Percentiles rank a stretch among this genome's conserved stretches.
Conservation (phyloP, 1,284 basidiomycete species). For the Taiwanofungus camphoratus region DNA sequence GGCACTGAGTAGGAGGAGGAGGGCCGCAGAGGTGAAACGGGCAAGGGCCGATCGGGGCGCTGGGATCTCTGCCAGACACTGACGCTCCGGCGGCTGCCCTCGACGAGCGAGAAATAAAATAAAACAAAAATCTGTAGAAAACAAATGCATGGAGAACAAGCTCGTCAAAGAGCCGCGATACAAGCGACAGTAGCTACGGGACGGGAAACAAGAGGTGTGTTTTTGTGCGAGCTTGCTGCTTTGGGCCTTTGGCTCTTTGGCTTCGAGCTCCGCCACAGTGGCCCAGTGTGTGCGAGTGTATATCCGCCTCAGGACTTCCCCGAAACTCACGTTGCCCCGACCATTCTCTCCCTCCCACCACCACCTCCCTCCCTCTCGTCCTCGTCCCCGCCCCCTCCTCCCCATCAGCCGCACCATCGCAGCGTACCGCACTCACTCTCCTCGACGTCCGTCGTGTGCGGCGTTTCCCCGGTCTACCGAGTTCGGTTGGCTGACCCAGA, state of each 20-base stretch:
- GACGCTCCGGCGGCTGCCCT: too few relatives aligned
- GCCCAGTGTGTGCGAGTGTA: constrained; percentile 23
- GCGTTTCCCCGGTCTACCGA: constrained; percentile 8
- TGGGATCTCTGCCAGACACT: too few relatives aligned
- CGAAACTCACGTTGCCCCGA: constrained; percentile 24
- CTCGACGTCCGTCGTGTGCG: constrained; percentile 8
- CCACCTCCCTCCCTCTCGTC: constrained; percentile 20
- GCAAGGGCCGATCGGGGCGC: too few relatives aligned
- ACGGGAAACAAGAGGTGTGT: too few relatives aligned
- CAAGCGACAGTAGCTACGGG: too few relatives aligned
- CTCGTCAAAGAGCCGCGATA: too few relatives aligned
- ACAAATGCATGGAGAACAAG: too few relatives aligned
- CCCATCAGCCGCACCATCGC: constrained; percentile 12
- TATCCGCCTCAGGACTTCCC: constrained; percentile 17
- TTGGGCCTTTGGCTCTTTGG: constrained; percentile 2
- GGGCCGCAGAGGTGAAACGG: too few relatives aligned
- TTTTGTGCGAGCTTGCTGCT: background rate
- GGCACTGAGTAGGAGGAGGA: too few relatives aligned
- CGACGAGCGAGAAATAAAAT: too few relatives aligned
- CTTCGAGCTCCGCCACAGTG: constrained; percentile 22
- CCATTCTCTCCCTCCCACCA: constrained; percentile 25
- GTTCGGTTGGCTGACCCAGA: too few relatives aligned
- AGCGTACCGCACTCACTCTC: constrained; percentile 11
- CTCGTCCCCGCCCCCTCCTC: constrained; percentile 14
- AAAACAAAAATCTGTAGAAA: too few relatives aligned